Base-by-base conservation (phyloP, 2,329 filamentous ascomycete genomes). In the Biscogniauxia sp. region DNA sequence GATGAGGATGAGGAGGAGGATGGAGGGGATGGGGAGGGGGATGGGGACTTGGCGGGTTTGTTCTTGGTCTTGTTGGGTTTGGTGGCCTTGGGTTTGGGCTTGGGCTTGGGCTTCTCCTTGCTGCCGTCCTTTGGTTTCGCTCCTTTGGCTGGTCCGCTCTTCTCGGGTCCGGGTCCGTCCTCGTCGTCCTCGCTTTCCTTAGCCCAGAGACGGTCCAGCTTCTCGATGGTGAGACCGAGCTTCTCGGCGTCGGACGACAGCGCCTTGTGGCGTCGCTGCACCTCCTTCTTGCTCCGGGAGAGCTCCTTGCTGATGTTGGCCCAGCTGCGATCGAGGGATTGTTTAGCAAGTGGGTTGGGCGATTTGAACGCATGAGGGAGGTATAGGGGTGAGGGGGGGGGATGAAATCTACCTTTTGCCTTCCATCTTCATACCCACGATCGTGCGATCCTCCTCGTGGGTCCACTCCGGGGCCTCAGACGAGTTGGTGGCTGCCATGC, bases 371-470 rank as follows among this genome's bases (percentile, higher is more conserved):
- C 28, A 32, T 7, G 28, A 32, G 28, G 28, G 1, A 8, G 28
- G 28, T 7, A 32, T 7, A 32, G 23, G 23, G 23, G 23, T 2
- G 23, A 23, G 23, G 23, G 9, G 20, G 17, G 20, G 4, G 17
- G 28, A 53, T 55, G 15, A 19, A 28, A 64, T 63, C 64, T 52
- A 70, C 68, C 55, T 59, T 20, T 52, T 58, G 2, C 23, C 61
- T 20, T 65, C 45, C 13, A 37, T 50, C 20, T 63, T 64, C 53
- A 66, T 56, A 41, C 62, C 19, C 54, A 60, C 64, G 11, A 72
- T 53, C 8, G 57, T 60, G 37, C 62, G 61, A 51, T 71, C 67
- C 13, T 70, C 62, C 1, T 66, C 56, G 5, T 13, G 54, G 7
- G 58, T 60, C 68, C 69, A 71, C 37, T 60, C 20, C 3, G 50